Evolutionary conservation across 768 basidiomycete genomes (phyloP).

Genomic region (Rossbeevera mucosa): DNA sequence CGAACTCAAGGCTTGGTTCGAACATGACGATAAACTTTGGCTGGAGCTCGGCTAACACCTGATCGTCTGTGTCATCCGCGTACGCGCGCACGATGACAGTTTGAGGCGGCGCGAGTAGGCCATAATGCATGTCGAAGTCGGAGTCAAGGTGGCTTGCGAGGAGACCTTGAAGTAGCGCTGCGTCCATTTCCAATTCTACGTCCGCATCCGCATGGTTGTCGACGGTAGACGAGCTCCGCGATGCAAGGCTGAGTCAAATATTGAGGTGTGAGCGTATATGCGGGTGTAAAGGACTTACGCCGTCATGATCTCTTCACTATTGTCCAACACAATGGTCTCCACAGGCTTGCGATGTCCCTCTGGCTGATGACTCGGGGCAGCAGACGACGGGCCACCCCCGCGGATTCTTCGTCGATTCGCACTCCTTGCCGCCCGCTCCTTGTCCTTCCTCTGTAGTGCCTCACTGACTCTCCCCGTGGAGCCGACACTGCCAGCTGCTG

Average conservation of each 20-base stretch:
- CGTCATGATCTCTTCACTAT: conserved; percentile 43
- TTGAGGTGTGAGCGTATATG: neutral
- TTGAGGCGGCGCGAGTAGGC: conserved; percentile 71
- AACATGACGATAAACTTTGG: conserved; percentile 95
- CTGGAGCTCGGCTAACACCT: conserved; percentile 76
- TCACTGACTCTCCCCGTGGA: conserved; percentile 48
- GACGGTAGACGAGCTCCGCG: conserved; percentile 10
- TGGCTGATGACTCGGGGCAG: conserved; percentile 4
- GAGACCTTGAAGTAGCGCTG: conserved; percentile 22
- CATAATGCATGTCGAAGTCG: conserved; percentile 76
- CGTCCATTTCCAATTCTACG: conserved; percentile 15
- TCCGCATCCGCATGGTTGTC: conserved; percentile 10
- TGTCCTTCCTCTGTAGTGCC: conserved; percentile 75
- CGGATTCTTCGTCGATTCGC: conserved; percentile 70
- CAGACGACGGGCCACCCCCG: conserved; percentile 54
- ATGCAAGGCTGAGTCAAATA: conserved; percentile 14
- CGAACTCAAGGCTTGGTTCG: conserved; percentile 90
- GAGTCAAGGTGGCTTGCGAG: conserved; percentile 35
- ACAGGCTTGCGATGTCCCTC: conserved; percentile 6
- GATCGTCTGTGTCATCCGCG: conserved; percentile 90
- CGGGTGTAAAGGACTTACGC: conserved; percentile 43
- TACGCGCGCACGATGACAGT: conserved; percentile 84
- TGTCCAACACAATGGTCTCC: conserved; percentile 15
- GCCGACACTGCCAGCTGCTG: conserved; percentile 1
- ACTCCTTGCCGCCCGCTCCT: conserved; percentile 51